These are phyloP conservation scores for Daedaleopsis nitida DNA, from an alignment of 768 basidiomycete species.

Conservation along the genomic window DNA sequence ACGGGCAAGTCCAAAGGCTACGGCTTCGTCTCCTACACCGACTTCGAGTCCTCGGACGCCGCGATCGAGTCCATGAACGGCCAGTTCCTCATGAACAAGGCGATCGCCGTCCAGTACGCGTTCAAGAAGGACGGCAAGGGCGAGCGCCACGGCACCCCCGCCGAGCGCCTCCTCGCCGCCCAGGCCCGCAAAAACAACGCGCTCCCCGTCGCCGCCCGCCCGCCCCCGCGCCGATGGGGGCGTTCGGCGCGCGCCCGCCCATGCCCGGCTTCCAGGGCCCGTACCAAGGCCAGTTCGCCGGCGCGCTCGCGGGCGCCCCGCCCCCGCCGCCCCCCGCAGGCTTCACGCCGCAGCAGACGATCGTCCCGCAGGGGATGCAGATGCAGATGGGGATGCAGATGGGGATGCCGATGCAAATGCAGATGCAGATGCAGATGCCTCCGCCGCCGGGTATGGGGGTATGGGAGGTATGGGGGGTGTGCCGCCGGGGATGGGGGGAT, in stretches of 20 bases:
- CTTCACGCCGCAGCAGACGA: slow-evolving; percentile 72
- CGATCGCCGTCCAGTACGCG: slow-evolving; percentile 95
- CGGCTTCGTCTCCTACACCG: slow-evolving; percentile 96
- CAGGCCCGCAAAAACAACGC: slow-evolving; percentile 97
- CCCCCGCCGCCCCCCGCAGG: slow-evolving; percentile 84
- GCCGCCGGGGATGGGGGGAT: slow-evolving; percentile 27
- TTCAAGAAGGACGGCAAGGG: slow-evolving; percentile 99
- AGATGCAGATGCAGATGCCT: no score
- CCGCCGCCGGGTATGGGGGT: no score
- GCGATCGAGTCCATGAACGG: slow-evolving; percentile 97
- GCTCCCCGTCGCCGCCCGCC: slow-evolving; percentile 73
- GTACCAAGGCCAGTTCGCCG: slow-evolving; percentile 82
- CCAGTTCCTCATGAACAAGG: slow-evolving; percentile 98
- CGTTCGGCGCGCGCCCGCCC: slow-evolving; percentile 64
- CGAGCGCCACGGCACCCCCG: slow-evolving; percentile 93
- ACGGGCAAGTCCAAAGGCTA: slow-evolving; percentile 92
- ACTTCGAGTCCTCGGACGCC: slow-evolving; percentile 96
- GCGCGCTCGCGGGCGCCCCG: slow-evolving; percentile 60
- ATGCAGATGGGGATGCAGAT: no score
- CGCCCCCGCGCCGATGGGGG: slow-evolving; percentile 69
- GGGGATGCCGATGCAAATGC: no score
- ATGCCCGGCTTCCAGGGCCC: slow-evolving; percentile 74
- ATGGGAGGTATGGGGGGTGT: no score
- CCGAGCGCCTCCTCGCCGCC: slow-evolving; percentile 93
- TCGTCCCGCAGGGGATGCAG: slow-evolving; percentile 43